Conservation (phyloP, 1,139 yeast species). For the Debaryomyces coudertii region DNA sequence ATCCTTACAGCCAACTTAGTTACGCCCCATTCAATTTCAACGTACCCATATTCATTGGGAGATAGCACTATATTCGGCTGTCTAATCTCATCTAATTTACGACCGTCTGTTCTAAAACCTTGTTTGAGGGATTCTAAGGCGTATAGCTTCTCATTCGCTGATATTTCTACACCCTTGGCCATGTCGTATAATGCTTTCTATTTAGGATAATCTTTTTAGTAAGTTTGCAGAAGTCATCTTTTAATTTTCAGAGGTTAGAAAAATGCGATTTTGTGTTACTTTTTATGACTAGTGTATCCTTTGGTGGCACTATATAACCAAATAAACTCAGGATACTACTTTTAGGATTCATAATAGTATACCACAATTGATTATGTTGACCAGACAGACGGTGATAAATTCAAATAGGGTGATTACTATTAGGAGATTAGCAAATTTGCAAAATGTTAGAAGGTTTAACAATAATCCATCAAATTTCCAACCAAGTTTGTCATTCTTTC, state of each 20-base stretch:
- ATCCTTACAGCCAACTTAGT: constrained; percentile 78
- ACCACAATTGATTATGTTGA: constrained; percentile 2
- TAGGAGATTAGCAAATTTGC: constrained; percentile 6
- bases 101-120: constrained; percentile 69
- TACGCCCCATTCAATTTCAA: constrained; percentile 72
- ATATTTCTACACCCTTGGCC: constrained; percentile 65
- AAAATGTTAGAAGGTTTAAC: constrained; percentile 6
- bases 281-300: neutral
- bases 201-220: neutral
- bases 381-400: constrained; percentile 1
- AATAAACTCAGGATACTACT: neutral
- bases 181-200: constrained; percentile 19
- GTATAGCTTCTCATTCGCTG: constrained; percentile 65
- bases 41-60: constrained; percentile 71
- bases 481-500: constrained; percentile 58
- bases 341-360: neutral
- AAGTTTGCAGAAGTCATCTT: constrained; percentile 2
- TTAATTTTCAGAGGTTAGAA: neutral
- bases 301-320: constrained; percentile 9
- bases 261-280: constrained; percentile 6
- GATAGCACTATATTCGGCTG: constrained; percentile 66
- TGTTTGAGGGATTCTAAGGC: constrained; percentile 64
- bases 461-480: constrained; percentile 14
- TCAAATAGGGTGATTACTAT: neutral
- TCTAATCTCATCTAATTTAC: constrained; percentile 66